These are phyloP conservation scores for Phellinidium pouzarii DNA, from an alignment of 1,284 basidiomycete genomes.

Conservation along the genomic window DNA sequence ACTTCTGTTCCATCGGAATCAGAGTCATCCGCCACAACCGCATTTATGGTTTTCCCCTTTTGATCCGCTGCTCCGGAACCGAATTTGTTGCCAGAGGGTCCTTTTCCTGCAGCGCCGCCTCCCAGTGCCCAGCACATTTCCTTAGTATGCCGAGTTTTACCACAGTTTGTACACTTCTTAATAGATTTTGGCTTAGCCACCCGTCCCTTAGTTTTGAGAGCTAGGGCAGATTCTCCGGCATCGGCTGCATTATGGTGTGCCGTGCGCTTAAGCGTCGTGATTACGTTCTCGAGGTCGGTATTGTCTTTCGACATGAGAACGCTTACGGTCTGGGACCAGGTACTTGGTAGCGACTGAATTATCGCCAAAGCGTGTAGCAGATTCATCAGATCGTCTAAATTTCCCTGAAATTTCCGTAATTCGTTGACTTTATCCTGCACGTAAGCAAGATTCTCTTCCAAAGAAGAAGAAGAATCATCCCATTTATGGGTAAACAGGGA, in stretches of 20 bases:
- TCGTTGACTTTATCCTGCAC: background rate
- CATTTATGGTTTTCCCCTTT: background rate
- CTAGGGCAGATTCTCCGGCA: background rate
- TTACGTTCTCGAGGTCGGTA: background rate
- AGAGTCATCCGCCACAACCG: background rate
- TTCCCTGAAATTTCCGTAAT: background rate
- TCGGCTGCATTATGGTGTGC: background rate
- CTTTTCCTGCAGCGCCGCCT: background rate
- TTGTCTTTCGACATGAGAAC: background rate
- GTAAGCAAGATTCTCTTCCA: background rate
- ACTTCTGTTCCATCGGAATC: background rate
- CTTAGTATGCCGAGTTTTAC: background rate
- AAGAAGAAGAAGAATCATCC: background rate
- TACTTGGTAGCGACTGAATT: background rate
- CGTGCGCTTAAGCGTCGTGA: background rate
- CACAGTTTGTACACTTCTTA: background rate
- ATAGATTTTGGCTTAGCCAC: background rate
- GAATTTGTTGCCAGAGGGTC: background rate
- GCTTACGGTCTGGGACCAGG: background rate
- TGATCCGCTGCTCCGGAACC: background rate
- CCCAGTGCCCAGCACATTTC: background rate
- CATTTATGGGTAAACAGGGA: background rate
- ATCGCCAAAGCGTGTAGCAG: background rate
- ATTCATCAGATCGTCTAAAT: background rate
- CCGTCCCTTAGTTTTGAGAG: background rate